These are phyloP conservation scores for Apophysomyces variabilis DNA, from an alignment of 371 early-diverging fungal species.

Conservation along the genomic window DNA sequence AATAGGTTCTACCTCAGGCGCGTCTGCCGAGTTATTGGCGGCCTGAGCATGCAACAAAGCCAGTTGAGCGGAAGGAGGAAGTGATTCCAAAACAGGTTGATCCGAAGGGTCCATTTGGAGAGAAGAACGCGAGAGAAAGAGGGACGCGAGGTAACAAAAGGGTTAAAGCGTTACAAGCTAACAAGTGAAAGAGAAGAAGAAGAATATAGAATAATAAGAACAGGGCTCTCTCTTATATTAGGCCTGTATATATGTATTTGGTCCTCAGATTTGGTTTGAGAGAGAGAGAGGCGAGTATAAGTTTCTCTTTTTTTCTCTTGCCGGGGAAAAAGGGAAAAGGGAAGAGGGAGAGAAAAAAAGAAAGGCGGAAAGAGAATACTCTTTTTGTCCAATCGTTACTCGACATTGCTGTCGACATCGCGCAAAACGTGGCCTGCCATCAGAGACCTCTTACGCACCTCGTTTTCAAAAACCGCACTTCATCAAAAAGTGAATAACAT, in stretches of 20 bases:
- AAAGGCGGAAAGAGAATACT: conserved; percentile 2
- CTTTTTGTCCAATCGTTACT: conserved; percentile 7
- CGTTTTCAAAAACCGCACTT: not conserved
- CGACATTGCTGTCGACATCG: not conserved
- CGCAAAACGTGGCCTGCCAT: conserved; percentile 6
- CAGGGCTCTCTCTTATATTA: not conserved
- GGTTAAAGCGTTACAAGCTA: no score
- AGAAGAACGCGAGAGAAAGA: conserved; percentile 4
- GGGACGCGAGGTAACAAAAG: not conserved
- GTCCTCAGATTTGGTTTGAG: no score
- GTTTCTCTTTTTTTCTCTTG: not conserved
- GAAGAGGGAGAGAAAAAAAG: not conserved
- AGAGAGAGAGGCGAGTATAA: no score
- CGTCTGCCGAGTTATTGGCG: conserved; percentile 14
- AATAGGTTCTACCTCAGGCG: conserved; percentile 23
- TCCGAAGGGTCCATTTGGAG: conserved; percentile 30
- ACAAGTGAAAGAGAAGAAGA: not conserved
- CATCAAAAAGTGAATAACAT: no score
- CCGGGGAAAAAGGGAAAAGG: conserved; percentile 4
- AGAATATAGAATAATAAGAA: not conserved
- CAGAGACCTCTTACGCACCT: not conserved
- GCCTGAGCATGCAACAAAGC: conserved; percentile 54
- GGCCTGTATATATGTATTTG: no score
- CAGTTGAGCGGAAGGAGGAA: conserved; percentile 54
- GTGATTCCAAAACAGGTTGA: conserved; percentile 32